These are phyloP conservation scores for Sarcomyxa edulis DNA, from an alignment of 768 basidiomycete genomes.

Conservation along the genomic window DNA sequence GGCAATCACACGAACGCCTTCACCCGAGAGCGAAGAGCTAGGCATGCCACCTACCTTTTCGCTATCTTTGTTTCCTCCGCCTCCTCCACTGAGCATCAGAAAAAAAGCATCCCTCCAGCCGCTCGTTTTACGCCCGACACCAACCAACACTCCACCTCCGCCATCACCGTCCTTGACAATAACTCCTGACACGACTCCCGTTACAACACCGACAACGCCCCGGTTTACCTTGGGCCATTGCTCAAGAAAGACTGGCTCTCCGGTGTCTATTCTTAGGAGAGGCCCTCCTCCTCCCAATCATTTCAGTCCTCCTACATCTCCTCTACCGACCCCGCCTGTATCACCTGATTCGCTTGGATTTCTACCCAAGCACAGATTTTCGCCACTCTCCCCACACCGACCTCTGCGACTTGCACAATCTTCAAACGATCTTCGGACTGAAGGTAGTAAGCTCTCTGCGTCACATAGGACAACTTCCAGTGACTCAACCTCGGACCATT, in stretches of 20 bases:
- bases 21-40: too few species aligned
- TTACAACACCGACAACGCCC: constrained; percentile 36
- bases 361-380: constrained; percentile 9
- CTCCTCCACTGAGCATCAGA: constrained; percentile 33
- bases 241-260: constrained; percentile 10
- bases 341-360: constrained; percentile 9
- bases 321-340: constrained; percentile 28
- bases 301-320: constrained; percentile 29
- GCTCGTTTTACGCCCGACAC: neutral
- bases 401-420: constrained; percentile 18
- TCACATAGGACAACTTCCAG: constrained; percentile 19
- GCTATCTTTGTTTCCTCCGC: constrained; percentile 30
- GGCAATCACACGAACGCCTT: too few species aligned
- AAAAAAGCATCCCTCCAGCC: constrained; percentile 12
- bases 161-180: constrained; percentile 25
- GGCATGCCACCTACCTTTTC: constrained; percentile 10
- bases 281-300: constrained; percentile 8
- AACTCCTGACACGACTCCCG: constrained; percentile 36
- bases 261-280: constrained; percentile 17
- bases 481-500: constrained; percentile 5
- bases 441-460: constrained; percentile 4
- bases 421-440: constrained; percentile 13
- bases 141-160: constrained; percentile 21
- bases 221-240: constrained; percentile 11
- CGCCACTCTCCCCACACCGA: constrained; percentile 2